phyloP scores from a whole-genome alignment of 228 moss, liverwort and hornwort genomes.

The Sphagnum fallax region DNA sequence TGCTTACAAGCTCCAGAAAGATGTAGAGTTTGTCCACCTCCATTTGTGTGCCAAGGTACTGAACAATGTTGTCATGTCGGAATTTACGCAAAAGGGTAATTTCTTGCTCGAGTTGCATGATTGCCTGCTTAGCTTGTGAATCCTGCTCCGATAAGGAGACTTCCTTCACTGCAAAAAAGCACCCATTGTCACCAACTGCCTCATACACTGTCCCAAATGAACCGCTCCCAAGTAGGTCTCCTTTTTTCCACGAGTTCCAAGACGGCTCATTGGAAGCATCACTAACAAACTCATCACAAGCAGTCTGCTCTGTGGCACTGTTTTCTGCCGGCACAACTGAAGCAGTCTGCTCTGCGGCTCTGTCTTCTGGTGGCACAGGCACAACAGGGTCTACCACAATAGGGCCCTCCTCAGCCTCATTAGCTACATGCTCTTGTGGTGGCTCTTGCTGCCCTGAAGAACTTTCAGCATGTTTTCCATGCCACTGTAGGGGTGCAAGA shows the following conservation, averaged over 20 bases:
- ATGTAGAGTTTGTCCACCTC: constrained; percentile 38
- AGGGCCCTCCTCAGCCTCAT: no score
- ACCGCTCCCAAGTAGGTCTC: constrained; percentile 26
- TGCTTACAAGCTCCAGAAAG: constrained; percentile 40
- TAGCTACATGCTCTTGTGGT: no score
- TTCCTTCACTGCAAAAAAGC: constrained; percentile 51
- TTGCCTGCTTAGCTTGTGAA: constrained; percentile 20
- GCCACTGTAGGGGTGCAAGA: no score
- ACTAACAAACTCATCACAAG: no score
- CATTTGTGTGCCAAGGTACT: constrained; percentile 41
- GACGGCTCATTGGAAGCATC: no score
- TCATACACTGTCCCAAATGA: constrained; percentile 42
- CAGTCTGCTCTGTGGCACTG: no score
- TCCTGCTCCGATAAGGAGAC: constrained; percentile 39
- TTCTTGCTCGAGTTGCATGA: constrained; percentile 51
- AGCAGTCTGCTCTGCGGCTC: no score
- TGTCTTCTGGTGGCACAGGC: no score
- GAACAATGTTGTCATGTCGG: constrained; percentile 49
- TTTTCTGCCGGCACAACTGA: no score
- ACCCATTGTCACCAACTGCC: constrained; percentile 41
- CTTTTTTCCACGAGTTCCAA: constrained; percentile 22
- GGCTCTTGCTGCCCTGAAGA: no score
- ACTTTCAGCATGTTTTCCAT: no score
- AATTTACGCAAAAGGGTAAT: constrained; percentile 30
- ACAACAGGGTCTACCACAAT: no score